A percentile compares a stretch with the other conserved stretches of the same genome.
These are phyloP conservation scores for Ensete ventricosum DNA, from an alignment of 176 grass and related monocot species.

Conservation along the genomic window DNA sequence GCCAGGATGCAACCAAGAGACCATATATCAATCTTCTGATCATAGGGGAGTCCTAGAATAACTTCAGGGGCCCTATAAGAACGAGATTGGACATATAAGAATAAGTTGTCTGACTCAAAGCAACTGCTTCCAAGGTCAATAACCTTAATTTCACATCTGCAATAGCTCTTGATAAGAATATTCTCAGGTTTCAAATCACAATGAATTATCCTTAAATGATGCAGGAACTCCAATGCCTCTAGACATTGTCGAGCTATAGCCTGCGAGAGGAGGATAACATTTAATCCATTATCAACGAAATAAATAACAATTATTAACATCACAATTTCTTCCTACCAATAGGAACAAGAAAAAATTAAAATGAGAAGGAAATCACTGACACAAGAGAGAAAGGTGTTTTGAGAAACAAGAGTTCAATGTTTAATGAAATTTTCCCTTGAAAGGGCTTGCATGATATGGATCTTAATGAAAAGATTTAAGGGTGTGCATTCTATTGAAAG, in stretches of 20 bases:
- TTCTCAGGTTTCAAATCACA: conserved; percentile 35
- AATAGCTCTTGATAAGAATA: conserved; percentile 31
- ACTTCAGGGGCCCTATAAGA: conserved; percentile 34
- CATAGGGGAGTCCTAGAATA: conserved; percentile 28
- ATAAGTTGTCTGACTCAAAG: conserved; percentile 24
- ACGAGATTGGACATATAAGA: conserved; percentile 28
- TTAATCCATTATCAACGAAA: not conserved
- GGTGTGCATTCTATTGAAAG: not conserved
- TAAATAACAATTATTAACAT: not conserved
- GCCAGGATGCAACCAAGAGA: conserved; percentile 31
- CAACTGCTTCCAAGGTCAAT: conserved; percentile 28
- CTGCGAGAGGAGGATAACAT: conserved; percentile 4
- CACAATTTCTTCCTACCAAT: not conserved
- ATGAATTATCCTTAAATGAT: conserved; percentile 28
- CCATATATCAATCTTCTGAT: conserved; percentile 32
- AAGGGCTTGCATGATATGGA: not conserved
- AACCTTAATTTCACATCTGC: conserved; percentile 32
- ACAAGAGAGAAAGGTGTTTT: not conserved
- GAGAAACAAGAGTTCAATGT: not conserved
- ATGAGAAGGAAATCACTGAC: no score
- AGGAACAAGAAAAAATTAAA: not conserved
- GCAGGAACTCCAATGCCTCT: conserved; percentile 23
- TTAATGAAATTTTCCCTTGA: not conserved
- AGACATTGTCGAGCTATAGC: conserved; percentile 27
- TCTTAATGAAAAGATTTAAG: not conserved